These are phyloP conservation scores for Hyphopichia homilentoma DNA, from an alignment of 805 yeast species.

Conservation along the genomic window DNA sequence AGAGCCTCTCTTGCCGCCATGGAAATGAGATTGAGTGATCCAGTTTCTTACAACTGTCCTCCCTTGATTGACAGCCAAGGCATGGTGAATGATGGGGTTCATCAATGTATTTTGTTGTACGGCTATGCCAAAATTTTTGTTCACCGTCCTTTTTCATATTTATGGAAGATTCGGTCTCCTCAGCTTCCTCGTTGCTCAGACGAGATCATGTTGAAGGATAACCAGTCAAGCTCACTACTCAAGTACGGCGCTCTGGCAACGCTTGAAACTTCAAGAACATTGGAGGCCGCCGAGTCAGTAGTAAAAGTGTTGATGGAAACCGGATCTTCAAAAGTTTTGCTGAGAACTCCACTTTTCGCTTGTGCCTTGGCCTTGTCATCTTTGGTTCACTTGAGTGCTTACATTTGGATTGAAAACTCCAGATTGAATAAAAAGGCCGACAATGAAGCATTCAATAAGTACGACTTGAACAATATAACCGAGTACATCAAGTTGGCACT, in stretches of 20 bases:
- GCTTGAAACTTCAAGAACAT: conserved; percentile 51
- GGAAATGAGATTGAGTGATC: conserved; percentile 44
- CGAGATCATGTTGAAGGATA: conserved; percentile 4
- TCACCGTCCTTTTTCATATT: conserved; percentile 48
- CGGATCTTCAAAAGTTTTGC: conserved; percentile 37
- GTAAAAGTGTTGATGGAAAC: conserved; percentile 46
- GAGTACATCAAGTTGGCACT: conserved; percentile 49
- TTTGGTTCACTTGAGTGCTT: conserved; percentile 50
- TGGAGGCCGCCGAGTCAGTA: conserved; percentile 50
- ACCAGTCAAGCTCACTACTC: conserved; percentile 9
- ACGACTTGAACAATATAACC: conserved; percentile 41
- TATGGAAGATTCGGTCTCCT: conserved; percentile 36
- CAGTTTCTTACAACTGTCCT: conserved; percentile 39
- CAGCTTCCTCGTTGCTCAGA: conserved; percentile 2
- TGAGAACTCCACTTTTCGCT: conserved; percentile 50
- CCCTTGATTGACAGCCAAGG: conserved; percentile 42
- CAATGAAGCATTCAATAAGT: conserved; percentile 14
- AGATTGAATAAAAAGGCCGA: conserved; percentile 15
- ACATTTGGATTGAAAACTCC: conserved; percentile 50
- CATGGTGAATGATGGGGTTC: conserved; percentile 49
- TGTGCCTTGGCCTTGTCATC: conserved; percentile 53
- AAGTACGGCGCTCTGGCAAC: conserved; percentile 42
- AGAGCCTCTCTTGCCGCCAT: conserved; percentile 46
- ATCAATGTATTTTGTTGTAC: conserved; percentile 45
- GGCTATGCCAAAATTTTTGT: conserved; percentile 54